Evolutionary conservation across 2,329 filamentous ascomycete species (phyloP).

Genomic region (Penicillium glabrum): DNA sequence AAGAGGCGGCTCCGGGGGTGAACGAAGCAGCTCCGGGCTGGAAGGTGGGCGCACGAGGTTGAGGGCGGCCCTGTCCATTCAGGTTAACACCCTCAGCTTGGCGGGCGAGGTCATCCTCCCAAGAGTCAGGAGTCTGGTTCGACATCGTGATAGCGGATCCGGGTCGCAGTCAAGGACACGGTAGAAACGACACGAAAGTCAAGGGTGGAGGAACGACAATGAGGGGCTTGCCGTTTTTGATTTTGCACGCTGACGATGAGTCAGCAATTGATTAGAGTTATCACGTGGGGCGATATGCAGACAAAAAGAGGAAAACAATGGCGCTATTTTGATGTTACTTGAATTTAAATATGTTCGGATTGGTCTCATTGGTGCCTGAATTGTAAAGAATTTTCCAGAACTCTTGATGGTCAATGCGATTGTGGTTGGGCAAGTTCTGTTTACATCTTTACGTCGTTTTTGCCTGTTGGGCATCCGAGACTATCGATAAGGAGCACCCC

Average conservation of each 20-base stretch:
- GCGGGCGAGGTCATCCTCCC: slow-evolving; percentile 86
- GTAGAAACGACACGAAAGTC: slow-evolving; percentile 23
- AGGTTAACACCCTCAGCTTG: slow-evolving; percentile 76
- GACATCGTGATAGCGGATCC: slow-evolving; percentile 63
- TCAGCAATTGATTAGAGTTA: slow-evolving; percentile 22
- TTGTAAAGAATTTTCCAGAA: neutral
- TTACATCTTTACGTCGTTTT: neutral
- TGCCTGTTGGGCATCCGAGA: slow-evolving; percentile 9
- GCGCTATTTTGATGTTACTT: neutral
- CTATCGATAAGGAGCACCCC: slow-evolving; percentile 21
- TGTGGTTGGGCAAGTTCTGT: neutral
- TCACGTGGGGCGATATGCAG: slow-evolving; percentile 19
- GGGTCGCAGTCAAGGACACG: slow-evolving; percentile 22
- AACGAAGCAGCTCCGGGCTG: slow-evolving; percentile 69
- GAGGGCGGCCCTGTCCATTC: slow-evolving; percentile 54
- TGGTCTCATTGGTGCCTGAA: neutral
- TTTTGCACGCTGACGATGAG: slow-evolving; percentile 22
- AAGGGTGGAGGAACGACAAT: slow-evolving; percentile 17
- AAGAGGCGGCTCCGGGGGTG: slow-evolving; percentile 68
- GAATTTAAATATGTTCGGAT: neutral
- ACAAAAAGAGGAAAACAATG: neutral
- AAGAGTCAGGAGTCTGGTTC: slow-evolving; percentile 75
- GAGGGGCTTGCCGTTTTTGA: slow-evolving; percentile 29
- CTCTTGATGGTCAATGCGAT: neutral
- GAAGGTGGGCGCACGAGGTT: slow-evolving; percentile 57